phyloP scores from a whole-genome alignment of 306 rosid genomes.

The Prunus mira region DNA sequence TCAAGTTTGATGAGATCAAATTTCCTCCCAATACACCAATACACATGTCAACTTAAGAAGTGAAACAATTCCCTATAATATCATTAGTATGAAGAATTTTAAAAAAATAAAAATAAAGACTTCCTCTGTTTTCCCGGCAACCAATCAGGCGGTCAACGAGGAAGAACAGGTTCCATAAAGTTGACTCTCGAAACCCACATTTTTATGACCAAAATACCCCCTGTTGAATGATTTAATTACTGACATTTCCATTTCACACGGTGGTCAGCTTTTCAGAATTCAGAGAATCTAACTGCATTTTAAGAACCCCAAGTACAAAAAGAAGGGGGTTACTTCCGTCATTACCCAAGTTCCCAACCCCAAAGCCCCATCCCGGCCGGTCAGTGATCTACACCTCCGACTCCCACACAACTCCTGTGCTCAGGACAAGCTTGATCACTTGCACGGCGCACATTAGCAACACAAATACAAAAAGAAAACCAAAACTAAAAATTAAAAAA shows the following conservation, averaged over 20 bases:
- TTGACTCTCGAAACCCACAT: constrained; percentile 9
- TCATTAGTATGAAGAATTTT: too few relatives aligned
- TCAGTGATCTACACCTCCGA: constrained; percentile 21
- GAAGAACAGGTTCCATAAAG: neutral
- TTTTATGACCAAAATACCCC: constrained; percentile 37
- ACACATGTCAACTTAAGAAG: neutral
- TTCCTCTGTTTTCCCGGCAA: constrained; percentile 8
- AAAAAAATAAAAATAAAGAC: neutral
- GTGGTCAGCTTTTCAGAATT: constrained; percentile 18
- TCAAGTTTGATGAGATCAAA: neutral
- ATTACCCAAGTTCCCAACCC: constrained; percentile 20
- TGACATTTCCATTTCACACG: neutral
- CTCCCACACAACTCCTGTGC: neutral
- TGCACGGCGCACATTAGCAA: constrained; percentile 30
- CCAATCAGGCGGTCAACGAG: constrained; percentile 7
- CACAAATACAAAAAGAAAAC: neutral
- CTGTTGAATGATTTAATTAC: constrained; percentile 7
- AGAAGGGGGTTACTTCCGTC: constrained; percentile 40
- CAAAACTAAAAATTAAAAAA: neutral
- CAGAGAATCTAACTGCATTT: constrained; percentile 18
- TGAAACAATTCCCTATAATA: neutral
- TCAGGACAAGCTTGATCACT: neutral
- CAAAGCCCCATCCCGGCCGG: neutral
- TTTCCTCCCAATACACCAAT: neutral
- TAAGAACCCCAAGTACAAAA: neutral